phyloP scores from a whole-genome alignment of 148 eudicot genomes.

The Mesembryanthemum crystallinum region DNA sequence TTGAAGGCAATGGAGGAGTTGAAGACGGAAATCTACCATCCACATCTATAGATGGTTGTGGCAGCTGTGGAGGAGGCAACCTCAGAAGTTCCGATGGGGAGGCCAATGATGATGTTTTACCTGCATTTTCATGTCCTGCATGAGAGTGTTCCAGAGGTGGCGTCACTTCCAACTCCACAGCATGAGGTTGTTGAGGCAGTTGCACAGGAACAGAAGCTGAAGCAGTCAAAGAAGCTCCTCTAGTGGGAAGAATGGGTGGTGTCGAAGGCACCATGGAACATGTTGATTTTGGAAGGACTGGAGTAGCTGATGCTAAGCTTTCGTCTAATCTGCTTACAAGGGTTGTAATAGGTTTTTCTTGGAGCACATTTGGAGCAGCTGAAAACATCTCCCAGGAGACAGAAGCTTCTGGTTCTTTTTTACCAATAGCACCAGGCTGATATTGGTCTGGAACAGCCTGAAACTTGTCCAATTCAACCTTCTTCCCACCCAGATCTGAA shows the following conservation, averaged over 20 bases:
- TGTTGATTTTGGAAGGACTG: neutral
- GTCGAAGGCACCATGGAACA: no score
- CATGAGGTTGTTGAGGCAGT: conserved; percentile 2
- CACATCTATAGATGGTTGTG: no score
- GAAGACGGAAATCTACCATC: no score
- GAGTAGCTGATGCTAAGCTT: neutral
- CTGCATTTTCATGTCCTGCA: neutral
- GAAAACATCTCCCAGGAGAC: neutral
- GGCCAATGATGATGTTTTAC: conserved; percentile 17
- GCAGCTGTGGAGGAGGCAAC: neutral
- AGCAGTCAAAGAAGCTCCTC: conserved; percentile 8
- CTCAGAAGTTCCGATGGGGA: neutral
- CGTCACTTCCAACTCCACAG: neutral
- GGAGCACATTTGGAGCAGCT: neutral
- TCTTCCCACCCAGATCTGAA: conserved; percentile 23
- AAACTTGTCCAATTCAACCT: conserved; percentile 22
- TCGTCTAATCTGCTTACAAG: conserved; percentile 10
- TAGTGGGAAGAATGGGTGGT: neutral
- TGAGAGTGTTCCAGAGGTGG: neutral
- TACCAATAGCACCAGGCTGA: neutral
- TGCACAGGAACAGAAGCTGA: neutral
- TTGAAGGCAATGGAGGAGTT: neutral
- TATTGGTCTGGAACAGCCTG: neutral
- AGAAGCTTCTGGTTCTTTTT: conserved; percentile 6
- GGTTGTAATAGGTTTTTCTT: neutral